Base-by-base conservation (phyloP, 2,329 filamentous ascomycete species). In the Alternaria angustiovoidea region DNA sequence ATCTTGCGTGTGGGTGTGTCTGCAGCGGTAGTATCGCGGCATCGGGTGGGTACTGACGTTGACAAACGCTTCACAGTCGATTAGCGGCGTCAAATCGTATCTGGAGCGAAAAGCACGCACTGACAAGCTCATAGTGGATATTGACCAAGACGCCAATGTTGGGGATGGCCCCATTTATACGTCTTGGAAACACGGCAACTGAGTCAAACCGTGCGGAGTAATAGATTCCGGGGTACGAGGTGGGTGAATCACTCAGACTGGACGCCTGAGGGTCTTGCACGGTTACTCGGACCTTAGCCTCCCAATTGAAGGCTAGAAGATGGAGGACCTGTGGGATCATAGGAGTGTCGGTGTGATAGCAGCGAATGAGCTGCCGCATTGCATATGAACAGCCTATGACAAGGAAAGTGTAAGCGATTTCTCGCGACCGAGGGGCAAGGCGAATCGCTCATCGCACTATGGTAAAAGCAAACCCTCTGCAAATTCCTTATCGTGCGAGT, bases 121-220 rank as follows among this genome's bases (percentile, higher is more conserved):
- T 38, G 22, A 36, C 30, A 22, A 49, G 46, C 32, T 49, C 30
- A 49, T 49, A 36, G 46, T 49, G 46, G 46, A n/a, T 49, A 36
- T 36, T n/a, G 20, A 20, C 46, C 46, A 59, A 59, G 57, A 42
- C 57, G 51, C 57, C 57, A 49, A 59, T 59, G 51, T 49, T 59
- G 57, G 51, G 51, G 51, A 44, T 24, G 44, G 46, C 39, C 51
- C 57, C 57, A 49, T 59, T 59, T 59, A 55, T 59, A 59, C 43
- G 43, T 44, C 43, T 49, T 59, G 26, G 44, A 55, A 11, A 55
- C 11, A 39, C 16, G 38, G 8, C 28, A 39, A n/a, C 7, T 44
- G 43, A 55, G 22, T 54, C 56, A 38, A 38, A 12, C 42, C 42
- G n/a, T 54, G 42, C 32, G 52, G 52, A 54, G 42, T 28, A 20